Base-by-base conservation (phyloP, 768 basidiomycete species). In the Cantharellus cinnabarinus region DNA sequence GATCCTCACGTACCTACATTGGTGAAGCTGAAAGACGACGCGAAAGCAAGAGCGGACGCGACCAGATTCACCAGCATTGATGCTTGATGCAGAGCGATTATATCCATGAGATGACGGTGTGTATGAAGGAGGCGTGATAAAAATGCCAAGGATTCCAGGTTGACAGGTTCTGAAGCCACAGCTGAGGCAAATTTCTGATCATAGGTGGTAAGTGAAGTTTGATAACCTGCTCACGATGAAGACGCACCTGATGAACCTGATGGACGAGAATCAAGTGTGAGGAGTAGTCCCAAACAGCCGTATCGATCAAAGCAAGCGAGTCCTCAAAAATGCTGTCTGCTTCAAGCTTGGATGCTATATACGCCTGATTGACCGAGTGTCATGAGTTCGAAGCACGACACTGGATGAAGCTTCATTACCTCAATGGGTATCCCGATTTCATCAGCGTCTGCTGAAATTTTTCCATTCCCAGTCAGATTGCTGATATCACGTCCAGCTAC, bases 31-130 rank as follows among this genome's bases (percentile, higher is more conserved):
- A 56, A 61, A 44, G 39, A 53, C 2, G 59, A 53, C 29, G 60
- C 34, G 15, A 60, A 42, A 2, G 34, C 55, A 4, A 61, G 40
- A n/a, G 37, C 53, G n/a, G 48, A 40, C n/a, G 37, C 42, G 7
- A 60, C 52, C 29, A 62, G 44, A 35, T 53, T 42, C 2, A 42
- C 34, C 4, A 62, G 41, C 20, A 29, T 29, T n/a, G 53, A 56
- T 4, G 58, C n/a, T 29, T 61, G 60, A 29, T 29, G 20, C n/a
- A 62, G 50, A 15, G 61, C 59, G 14, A 62, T n/a, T 7, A 62
- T 62, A 37, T 62, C 61, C 3, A 62, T 14, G 10, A 62, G n/a
- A 34, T 34, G n/a, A 2, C 3, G 15, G 10, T 62, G 52, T 14
- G 41, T 50, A 3, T 50, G 48, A 14, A 62, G 40, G 5, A 50